phyloP scores from a whole-genome alignment of 2,329 filamentous ascomycete genomes.

The Fusarium pseudograminearum region DNA sequence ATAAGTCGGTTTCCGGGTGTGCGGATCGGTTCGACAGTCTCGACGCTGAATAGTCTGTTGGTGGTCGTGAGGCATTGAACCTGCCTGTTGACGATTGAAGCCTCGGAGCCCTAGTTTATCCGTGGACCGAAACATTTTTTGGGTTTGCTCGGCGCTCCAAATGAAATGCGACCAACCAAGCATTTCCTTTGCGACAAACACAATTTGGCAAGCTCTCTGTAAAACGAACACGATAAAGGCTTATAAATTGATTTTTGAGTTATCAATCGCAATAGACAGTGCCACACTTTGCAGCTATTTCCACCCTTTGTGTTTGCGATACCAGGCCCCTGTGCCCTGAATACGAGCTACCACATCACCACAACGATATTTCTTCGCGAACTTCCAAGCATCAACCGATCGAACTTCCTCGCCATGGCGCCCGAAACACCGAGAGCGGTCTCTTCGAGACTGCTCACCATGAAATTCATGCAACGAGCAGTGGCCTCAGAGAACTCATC shows the following conservation, averaged over 20 bases:
- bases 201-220: background rate
- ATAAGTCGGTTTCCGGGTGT: constrained; percentile 45
- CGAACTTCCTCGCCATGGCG: constrained; percentile 54
- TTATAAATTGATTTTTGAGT: background rate
- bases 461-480: constrained; percentile 98
- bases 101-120: constrained; percentile 42
- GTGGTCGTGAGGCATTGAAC: constrained; percentile 45
- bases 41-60: constrained; percentile 36
- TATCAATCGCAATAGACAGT: background rate
- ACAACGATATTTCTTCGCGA: constrained; percentile 14
- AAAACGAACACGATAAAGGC: background rate
- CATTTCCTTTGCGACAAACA: constrained; percentile 15
- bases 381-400: background rate
- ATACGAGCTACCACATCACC: constrained; percentile 2
- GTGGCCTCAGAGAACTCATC: constrained; percentile 69
- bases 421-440: constrained; percentile 73
- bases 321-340: background rate
- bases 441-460: constrained; percentile 89
- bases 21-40: constrained; percentile 45
- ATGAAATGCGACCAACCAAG: constrained; percentile 10
- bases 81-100: constrained; percentile 16
- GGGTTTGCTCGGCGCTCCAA: background rate
- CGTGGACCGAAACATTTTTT: constrained; percentile 43
- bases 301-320: constrained; percentile 10
- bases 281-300: background rate